Percentiles rank a stretch among this genome's conserved stretches.
Conservation (phyloP, 108 stramenopile genomes). For the Nitzschia inconspicua region DNA sequence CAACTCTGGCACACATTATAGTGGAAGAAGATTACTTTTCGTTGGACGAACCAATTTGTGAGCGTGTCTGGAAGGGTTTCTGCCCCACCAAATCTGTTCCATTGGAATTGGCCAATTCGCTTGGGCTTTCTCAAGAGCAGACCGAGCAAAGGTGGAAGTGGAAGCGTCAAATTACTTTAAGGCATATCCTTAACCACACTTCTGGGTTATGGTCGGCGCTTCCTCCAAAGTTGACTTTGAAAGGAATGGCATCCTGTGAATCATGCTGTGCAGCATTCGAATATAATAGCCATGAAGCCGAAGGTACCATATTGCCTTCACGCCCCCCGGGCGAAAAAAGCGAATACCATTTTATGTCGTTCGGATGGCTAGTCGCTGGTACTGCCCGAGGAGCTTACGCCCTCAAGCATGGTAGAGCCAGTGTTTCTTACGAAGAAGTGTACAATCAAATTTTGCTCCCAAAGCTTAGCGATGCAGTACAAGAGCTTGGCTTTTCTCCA, state of each 20-base stretch:
- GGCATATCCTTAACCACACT: constrained; percentile 27
- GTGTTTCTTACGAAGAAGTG: constrained; percentile 16
- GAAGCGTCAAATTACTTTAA: constrained; percentile 29
- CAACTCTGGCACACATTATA: constrained; percentile 9
- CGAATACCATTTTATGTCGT: constrained; percentile 33
- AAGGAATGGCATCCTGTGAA: constrained; percentile 27
- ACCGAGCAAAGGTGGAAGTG: constrained; percentile 18
- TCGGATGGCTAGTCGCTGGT: constrained; percentile 39
- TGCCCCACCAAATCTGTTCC: constrained; percentile 12
- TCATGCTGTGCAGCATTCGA: constrained; percentile 10
- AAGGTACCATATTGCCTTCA: constrained; percentile 11
- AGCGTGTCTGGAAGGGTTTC: constrained; percentile 25
- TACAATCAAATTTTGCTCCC: constrained; percentile 12
- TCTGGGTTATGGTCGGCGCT: constrained; percentile 18
- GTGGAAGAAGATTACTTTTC: constrained; percentile 16
- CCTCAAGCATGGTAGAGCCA: constrained; percentile 1
- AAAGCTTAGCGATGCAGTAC: neutral
- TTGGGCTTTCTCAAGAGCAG: constrained; percentile 5
- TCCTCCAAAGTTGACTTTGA: constrained; percentile 16
- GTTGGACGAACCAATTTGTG: constrained; percentile 34
- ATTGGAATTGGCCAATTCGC: neutral
- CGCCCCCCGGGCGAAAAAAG: constrained; percentile 12
- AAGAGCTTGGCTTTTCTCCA: constrained; percentile 4
- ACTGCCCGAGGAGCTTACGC: constrained; percentile 27
- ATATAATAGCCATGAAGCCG: constrained; percentile 13